phyloP scores from a whole-genome alignment of 1,284 basidiomycete genomes.

The Apiotrichum domesticum region DNA sequence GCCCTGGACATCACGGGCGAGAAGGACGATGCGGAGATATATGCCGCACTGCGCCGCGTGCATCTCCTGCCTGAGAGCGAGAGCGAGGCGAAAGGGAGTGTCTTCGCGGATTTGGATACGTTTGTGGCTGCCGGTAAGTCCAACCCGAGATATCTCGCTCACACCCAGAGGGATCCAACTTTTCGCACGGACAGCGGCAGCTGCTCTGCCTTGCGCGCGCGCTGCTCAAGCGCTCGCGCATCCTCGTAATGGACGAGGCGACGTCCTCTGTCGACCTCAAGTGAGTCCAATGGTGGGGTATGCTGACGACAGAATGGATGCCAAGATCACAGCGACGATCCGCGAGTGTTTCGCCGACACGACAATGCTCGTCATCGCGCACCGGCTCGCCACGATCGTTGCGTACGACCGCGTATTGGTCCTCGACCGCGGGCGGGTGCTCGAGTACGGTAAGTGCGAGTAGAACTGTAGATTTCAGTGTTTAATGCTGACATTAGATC shows the following conservation, averaged over 20 bases:
- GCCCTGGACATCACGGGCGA: constrained; percentile 54
- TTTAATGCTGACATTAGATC: constrained; percentile 14
- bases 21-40: constrained; percentile 52
- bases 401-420: constrained; percentile 63
- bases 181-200: constrained; percentile 71
- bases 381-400: constrained; percentile 57
- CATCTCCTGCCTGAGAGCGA: constrained; percentile 46
- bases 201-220: constrained; percentile 66
- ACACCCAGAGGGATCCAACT: constrained; percentile 55
- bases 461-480: background rate
- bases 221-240: constrained; percentile 61
- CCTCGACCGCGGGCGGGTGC: constrained; percentile 59
- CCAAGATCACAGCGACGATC: constrained; percentile 68
- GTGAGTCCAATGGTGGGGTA: constrained; percentile 18
- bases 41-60: constrained; percentile 55
- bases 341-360: constrained; percentile 60
- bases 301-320: constrained; percentile 53
- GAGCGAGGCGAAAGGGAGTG: constrained; percentile 49
- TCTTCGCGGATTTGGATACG: constrained; percentile 54
- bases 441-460: constrained; percentile 33
- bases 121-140: constrained; percentile 34
- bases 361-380: constrained; percentile 67
- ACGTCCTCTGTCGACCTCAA: constrained; percentile 69
- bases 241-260: constrained; percentile 61
- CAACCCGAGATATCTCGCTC: constrained; percentile 3